Conservation (phyloP, 495 filamentous ascomycete species). For the Parachaetomium inaequale region DNA sequence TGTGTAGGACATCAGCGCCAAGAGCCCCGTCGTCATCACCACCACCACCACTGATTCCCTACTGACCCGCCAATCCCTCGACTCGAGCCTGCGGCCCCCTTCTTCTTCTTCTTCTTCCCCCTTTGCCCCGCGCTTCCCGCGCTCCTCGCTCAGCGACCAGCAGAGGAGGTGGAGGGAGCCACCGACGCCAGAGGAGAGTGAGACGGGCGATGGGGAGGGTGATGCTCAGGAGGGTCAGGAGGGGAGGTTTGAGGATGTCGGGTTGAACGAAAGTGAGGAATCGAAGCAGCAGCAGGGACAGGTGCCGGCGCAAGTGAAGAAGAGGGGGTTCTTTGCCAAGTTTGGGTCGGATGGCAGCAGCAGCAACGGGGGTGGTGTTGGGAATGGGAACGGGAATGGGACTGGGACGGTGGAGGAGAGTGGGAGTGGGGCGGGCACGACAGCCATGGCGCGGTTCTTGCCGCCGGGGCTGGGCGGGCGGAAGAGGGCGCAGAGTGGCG, state of each 20-base stretch:
- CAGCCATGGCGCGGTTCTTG: constrained; percentile 60
- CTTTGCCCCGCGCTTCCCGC: constrained; percentile 46
- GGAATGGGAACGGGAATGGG: constrained; percentile 29
- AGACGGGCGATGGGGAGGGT: background rate
- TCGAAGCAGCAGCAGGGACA: constrained; percentile 45
- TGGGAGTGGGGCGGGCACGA: constrained; percentile 32
- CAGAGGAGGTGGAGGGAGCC: constrained; percentile 42
- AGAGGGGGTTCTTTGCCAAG: constrained; percentile 77
- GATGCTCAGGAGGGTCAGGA: constrained; percentile 50
- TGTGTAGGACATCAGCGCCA: constrained; percentile 85
- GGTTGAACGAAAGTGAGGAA: constrained; percentile 61
- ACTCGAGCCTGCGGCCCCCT: constrained; percentile 56
- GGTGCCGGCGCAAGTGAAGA: constrained; percentile 52
- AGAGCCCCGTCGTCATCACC: constrained; percentile 66
- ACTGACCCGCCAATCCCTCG: constrained; percentile 74
- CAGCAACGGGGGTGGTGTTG: no score
- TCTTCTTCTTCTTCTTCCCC: background rate
- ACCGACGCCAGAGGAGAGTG: constrained; percentile 56
- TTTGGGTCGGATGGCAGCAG: constrained; percentile 71
- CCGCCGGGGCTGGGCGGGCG: constrained; percentile 49
- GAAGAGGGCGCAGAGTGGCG: constrained; percentile 72
- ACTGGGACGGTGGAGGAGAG: background rate
- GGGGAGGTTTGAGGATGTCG: constrained; percentile 87
- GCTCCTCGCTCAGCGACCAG: constrained; percentile 28
- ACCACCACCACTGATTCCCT: constrained; percentile 49